Percentiles rank a stretch among this genome's conserved stretches.
phyloP scores from a whole-genome alignment of 352 stramenopile genomes.

The Phytophthora constricta region DNA sequence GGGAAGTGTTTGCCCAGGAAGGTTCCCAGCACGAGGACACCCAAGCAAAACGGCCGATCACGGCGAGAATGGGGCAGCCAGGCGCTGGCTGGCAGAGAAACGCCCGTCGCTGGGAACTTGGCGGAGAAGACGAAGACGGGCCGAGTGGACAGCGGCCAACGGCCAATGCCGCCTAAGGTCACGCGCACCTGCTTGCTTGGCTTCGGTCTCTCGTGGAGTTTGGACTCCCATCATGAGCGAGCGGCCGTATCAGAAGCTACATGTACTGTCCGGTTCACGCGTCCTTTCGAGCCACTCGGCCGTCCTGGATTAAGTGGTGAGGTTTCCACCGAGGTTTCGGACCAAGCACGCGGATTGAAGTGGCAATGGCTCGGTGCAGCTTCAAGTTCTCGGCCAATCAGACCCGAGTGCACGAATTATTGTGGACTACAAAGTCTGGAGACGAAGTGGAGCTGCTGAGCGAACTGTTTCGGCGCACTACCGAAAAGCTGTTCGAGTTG shows the following conservation, averaged over 20 bases:
- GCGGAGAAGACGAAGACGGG: too few species aligned
- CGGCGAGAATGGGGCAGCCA: neutral
- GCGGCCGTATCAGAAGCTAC: too few species aligned
- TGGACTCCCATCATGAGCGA: too few species aligned
- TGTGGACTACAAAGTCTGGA: neutral
- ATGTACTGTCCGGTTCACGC: too few species aligned
- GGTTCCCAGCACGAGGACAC: neutral
- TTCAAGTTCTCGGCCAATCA: neutral
- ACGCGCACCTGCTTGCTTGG: neutral
- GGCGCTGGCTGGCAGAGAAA: neutral
- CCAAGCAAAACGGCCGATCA: neutral
- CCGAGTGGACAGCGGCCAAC: neutral
- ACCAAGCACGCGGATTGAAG: neutral
- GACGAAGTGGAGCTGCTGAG: too few species aligned
- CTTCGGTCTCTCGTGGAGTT: too few species aligned
- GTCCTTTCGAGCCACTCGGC: too few species aligned
- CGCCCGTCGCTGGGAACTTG: too few species aligned
- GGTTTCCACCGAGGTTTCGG: neutral
- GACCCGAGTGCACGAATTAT: neutral
- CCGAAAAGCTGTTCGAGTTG: too few species aligned
- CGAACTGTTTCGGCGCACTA: too few species aligned
- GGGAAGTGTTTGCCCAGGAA: constrained; percentile 3
- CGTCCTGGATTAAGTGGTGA: neutral
- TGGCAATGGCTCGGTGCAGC: neutral
- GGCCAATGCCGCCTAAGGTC: too few species aligned